Evolutionary conservation across 2,329 filamentous ascomycete genomes (phyloP).

Genomic region (Phoma herbarum): DNA sequence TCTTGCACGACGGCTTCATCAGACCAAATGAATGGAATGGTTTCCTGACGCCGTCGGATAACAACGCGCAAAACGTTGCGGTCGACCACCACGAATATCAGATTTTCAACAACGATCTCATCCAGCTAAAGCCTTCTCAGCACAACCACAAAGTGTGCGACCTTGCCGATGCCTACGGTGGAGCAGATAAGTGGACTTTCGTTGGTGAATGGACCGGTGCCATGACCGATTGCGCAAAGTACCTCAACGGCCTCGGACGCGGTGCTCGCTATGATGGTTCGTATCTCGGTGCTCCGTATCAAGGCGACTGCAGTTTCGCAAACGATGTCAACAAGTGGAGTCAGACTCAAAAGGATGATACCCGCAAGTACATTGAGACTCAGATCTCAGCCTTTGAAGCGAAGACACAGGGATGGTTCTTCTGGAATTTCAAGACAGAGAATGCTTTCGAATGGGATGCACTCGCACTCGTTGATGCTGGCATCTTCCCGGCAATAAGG

Average conservation of each 20-base stretch:
- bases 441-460: constrained; percentile 63
- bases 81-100: constrained; percentile 77
- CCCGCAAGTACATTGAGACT: constrained; percentile 62
- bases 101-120: constrained; percentile 63
- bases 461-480: constrained; percentile 58
- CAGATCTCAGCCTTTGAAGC: constrained; percentile 63
- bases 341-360: constrained; percentile 56
- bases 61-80: constrained; percentile 63
- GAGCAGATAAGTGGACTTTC: constrained; percentile 69
- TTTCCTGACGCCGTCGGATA: constrained; percentile 62
- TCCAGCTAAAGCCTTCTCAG: constrained; percentile 60
- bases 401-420: constrained; percentile 62
- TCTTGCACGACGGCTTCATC: constrained; percentile 67
- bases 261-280: constrained; percentile 69
- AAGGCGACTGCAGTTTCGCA: constrained; percentile 65
- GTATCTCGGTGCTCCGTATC: constrained; percentile 56
- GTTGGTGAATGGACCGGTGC: constrained; percentile 75
- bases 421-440: constrained; percentile 69
- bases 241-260: constrained; percentile 64
- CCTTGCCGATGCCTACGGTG: constrained; percentile 58
- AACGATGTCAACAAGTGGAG: constrained; percentile 60
- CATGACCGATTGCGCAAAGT: constrained; percentile 67
- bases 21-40: constrained; percentile 67
- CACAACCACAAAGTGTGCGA: constrained; percentile 67
- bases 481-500: constrained; percentile 57